These are phyloP conservation scores for Pistacia atlantica DNA, from an alignment of 345 rosid genomes.

Conservation along the genomic window DNA sequence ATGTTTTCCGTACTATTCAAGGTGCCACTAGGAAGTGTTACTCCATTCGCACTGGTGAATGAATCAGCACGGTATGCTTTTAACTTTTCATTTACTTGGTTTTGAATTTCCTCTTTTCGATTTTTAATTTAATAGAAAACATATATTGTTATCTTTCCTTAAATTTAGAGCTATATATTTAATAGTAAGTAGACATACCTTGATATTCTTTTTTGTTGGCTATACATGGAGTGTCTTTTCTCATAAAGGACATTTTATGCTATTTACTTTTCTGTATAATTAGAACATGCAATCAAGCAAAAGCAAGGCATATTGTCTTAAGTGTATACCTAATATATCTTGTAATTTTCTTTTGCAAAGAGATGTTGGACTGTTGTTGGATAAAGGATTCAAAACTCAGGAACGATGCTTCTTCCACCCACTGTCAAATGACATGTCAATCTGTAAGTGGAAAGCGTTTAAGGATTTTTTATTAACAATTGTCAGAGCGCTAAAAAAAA, in stretches of 20 bases:
- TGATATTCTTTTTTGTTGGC: too few species aligned
- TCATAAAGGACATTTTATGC: too few species aligned
- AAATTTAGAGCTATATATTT: background rate
- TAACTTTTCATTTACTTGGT: constrained; percentile 4
- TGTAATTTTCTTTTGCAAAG: constrained; percentile 37
- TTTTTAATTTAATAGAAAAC: background rate
- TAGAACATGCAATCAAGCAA: too few species aligned
- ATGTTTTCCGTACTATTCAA: constrained; percentile 27
- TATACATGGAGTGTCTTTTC: too few species aligned
- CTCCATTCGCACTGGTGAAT: constrained; percentile 80
- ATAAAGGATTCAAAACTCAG: constrained; percentile 66
- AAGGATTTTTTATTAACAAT: too few species aligned
- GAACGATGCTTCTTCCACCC: constrained; percentile 84
- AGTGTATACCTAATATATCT: background rate
- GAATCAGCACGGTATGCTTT: constrained; percentile 74
- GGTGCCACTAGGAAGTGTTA: constrained; percentile 88
- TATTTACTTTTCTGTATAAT: too few species aligned
- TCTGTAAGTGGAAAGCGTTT: constrained; percentile 48
- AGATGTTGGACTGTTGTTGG: constrained; percentile 76
- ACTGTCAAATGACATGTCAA: constrained; percentile 73
- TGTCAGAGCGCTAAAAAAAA: too few species aligned
- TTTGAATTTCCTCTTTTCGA: background rate
- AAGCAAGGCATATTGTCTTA: background rate
- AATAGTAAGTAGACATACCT: too few species aligned
- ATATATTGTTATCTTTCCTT: background rate